Evolutionary conservation across 352 stramenopile species (phyloP).

Genomic region (Globisporangium canariense): DNA sequence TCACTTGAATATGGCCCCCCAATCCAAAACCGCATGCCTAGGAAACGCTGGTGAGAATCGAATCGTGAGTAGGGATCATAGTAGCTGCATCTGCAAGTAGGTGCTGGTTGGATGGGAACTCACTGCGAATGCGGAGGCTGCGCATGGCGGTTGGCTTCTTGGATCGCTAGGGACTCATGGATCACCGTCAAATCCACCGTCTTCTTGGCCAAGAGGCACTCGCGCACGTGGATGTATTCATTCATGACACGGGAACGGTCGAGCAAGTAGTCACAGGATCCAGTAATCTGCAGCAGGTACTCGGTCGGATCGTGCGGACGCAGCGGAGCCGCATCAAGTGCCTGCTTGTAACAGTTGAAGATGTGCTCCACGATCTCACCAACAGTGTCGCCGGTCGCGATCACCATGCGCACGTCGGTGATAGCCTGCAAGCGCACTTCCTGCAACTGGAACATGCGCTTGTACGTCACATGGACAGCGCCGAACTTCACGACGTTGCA

Average conservation of each 20-base stretch:
- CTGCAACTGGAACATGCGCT: slow-evolving; percentile 80
- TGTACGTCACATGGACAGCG: slow-evolving; percentile 75
- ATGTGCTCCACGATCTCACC: slow-evolving; percentile 87
- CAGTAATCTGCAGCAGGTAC: slow-evolving; percentile 84
- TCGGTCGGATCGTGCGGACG: slow-evolving; percentile 74
- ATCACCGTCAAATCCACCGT: slow-evolving; percentile 80
- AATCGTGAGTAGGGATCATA: no score
- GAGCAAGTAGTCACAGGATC: slow-evolving; percentile 84
- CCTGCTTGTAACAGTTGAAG: slow-evolving; percentile 86
- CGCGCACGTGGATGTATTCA: slow-evolving; percentile 85
- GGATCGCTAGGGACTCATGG: slow-evolving; percentile 80
- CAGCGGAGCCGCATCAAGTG: slow-evolving; percentile 68
- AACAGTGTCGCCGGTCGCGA: slow-evolving; percentile 76
- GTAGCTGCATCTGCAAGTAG: no score
- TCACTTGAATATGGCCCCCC: no score
- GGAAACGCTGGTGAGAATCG: no score
- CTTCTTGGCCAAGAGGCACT: slow-evolving; percentile 85
- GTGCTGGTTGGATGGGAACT: slow-evolving; percentile 59
- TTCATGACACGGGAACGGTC: slow-evolving; percentile 80
- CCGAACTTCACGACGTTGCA: slow-evolving; percentile 79
- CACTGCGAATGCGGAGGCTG: slow-evolving; percentile 62
- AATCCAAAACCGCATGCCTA: no score
- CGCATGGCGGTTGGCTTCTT: slow-evolving; percentile 67
- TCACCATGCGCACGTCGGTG: slow-evolving; percentile 84
- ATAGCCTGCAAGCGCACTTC: slow-evolving; percentile 82